A percentile compares a stretch with the other conserved stretches of the same genome.
Conservation (phyloP, 371 early-diverging fungal species). For the Chytridium lagenaria region DNA sequence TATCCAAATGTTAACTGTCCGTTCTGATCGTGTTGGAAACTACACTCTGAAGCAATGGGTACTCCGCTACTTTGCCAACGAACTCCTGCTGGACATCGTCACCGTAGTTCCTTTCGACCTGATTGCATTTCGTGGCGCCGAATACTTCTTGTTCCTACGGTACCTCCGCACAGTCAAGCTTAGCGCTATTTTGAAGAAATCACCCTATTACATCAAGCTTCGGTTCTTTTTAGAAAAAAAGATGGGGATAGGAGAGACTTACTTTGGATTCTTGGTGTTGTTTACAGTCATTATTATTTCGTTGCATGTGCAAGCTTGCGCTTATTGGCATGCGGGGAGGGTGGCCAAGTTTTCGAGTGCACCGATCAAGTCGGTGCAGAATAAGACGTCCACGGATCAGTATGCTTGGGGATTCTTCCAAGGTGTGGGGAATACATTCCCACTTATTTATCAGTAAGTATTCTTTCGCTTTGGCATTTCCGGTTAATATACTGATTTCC, state of each 20-base stretch:
- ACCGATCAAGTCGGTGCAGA: conserved; percentile 3
- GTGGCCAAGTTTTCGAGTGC: conserved; percentile 19
- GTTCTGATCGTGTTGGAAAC: background rate
- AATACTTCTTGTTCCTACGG: conserved; percentile 20
- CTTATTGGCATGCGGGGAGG: conserved; percentile 23
- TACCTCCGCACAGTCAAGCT: conserved; percentile 3
- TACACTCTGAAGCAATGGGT: background rate
- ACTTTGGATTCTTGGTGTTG: conserved; percentile 30
- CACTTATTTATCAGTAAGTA: conserved; percentile 17
- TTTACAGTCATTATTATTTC: conserved; percentile 22
- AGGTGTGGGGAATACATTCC: conserved; percentile 40
- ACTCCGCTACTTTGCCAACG: background rate
- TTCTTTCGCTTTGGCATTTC: background rate
- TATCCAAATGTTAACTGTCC: conserved; percentile 21
- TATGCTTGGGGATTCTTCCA: conserved; percentile 36
- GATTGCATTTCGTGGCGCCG: background rate
- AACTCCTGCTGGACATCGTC: conserved; percentile 23
- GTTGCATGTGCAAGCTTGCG: conserved; percentile 41
- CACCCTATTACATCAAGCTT: background rate
- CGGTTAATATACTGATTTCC: background rate
- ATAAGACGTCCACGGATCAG: conserved; percentile 26
- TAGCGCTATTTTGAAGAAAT: background rate
- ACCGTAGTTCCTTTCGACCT: conserved; percentile 20
- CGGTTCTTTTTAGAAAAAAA: conserved; percentile 14
- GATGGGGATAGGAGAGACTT: conserved; percentile 34